Percentiles rank a stretch among this genome's conserved stretches.
Evolutionary conservation across 108 stramenopile genomes (phyloP).

Genomic region (Skeletonema marinoi): DNA sequence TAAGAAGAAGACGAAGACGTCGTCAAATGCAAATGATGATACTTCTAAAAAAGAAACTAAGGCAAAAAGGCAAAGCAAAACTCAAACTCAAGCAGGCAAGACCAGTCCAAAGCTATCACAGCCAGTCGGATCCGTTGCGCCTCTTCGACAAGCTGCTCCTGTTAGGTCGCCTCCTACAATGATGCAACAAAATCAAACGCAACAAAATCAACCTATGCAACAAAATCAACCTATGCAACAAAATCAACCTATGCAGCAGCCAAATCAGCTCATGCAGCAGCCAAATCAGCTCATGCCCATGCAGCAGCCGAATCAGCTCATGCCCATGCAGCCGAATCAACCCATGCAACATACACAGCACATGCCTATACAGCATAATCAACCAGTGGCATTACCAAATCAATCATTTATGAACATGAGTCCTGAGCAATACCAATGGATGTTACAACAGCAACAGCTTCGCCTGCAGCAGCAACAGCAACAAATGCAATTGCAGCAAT

Average conservation of each 20-base stretch:
- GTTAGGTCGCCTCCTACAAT: neutral
- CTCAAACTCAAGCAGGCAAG: neutral
- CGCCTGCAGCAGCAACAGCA: constrained; percentile 2
- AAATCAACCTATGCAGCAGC: neutral
- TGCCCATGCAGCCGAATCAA: neutral
- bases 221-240: neutral
- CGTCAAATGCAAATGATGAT: neutral
- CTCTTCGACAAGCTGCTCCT: neutral
- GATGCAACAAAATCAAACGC: neutral
- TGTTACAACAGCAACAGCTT: neutral
- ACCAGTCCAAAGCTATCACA: neutral
- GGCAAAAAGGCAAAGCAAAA: neutral
- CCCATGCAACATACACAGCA: neutral
- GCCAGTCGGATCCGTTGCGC: neutral
- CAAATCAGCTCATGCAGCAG: neutral
- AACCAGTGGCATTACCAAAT: neutral
- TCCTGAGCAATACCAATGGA: neutral
- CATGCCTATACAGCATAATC: neutral
- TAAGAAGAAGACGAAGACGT: neutral
- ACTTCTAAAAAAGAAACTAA: neutral
- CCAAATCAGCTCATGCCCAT: neutral
- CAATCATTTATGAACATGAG: neutral
- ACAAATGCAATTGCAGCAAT: neutral
- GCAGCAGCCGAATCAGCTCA: neutral
- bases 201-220: neutral